phyloP scores from a whole-genome alignment of 2,329 filamentous ascomycete species.

The Graphilbum fragrans region DNA sequence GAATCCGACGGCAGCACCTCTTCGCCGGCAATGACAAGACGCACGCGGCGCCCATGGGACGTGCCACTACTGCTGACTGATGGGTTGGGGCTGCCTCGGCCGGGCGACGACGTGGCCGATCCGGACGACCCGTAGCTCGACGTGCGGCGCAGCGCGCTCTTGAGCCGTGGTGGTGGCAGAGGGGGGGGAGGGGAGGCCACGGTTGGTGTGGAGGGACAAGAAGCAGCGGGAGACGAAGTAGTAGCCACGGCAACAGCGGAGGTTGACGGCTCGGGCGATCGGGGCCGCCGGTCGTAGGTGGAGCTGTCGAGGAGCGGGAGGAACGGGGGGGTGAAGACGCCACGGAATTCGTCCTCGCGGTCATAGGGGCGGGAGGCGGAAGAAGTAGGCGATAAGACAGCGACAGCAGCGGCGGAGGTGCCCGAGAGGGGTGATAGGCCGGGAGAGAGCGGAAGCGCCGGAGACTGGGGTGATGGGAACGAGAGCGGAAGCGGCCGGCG shows the following conservation, averaged over 20 bases:
- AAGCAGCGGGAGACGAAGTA: neutral
- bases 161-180: conserved; percentile 17
- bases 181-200: neutral
- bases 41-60: conserved; percentile 39
- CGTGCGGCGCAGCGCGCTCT: conserved; percentile 46
- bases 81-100: neutral
- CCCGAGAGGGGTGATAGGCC: too few relatives aligned
- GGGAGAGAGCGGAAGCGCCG: too few relatives aligned
- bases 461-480: too few relatives aligned
- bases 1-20: conserved; percentile 50
- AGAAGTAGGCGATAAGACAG: too few relatives aligned
- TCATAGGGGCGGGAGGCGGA: conserved; percentile 30
- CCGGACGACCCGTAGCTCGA: conserved; percentile 29
- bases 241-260: conserved; percentile 1
- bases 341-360: conserved; percentile 46
- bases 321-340: conserved; percentile 50
- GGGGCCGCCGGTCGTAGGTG: conserved; percentile 1
- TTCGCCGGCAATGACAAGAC: conserved; percentile 47
- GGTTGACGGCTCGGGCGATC: neutral
- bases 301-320: conserved; percentile 46
- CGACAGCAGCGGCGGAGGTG: too few relatives aligned
- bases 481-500: conserved; percentile 1
- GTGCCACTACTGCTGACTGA: neutral
- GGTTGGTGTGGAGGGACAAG: neutral
- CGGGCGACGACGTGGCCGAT: neutral